Percentiles rank a stretch among this genome's conserved stretches.
These are phyloP conservation scores for Limnomonas spitsbergensis DNA, from an alignment of 139 green algal species.

Conservation along the genomic window DNA sequence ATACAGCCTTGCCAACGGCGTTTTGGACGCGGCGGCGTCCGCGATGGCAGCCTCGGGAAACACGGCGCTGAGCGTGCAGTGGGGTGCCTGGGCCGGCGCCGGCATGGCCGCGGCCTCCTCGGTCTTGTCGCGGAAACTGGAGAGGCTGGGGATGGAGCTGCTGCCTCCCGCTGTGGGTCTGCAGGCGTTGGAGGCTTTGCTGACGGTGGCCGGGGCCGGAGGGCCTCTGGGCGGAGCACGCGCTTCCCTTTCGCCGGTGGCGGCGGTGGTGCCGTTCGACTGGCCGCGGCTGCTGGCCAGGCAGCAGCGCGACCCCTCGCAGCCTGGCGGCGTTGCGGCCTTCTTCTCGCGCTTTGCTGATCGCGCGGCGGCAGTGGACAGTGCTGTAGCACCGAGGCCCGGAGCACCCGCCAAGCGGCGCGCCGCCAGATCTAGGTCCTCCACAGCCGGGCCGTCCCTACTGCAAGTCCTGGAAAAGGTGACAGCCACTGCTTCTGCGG, in stretches of 20 bases:
- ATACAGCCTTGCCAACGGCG: slow-evolving; percentile 75
- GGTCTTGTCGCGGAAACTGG: slow-evolving; percentile 31
- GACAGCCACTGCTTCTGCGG: slow-evolving; percentile 24
- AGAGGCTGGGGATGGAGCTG: slow-evolving; percentile 49
- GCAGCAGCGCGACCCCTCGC: background rate
- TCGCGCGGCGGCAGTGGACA: background rate
- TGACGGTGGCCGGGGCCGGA: too few species aligned
- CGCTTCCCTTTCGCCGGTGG: background rate
- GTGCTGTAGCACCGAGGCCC: background rate
- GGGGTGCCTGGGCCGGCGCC: slow-evolving; percentile 43
- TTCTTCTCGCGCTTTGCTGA: slow-evolving; percentile 8
- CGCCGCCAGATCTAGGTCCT: background rate
- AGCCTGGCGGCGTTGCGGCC: background rate
- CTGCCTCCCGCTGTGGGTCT: slow-evolving; percentile 42
- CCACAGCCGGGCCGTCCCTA: background rate
- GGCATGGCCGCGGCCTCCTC: slow-evolving; percentile 41
- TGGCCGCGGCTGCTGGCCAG: slow-evolving; percentile 13
- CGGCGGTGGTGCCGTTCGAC: slow-evolving; percentile 45
- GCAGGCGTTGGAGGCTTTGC: slow-evolving; percentile 29
- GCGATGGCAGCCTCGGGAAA: background rate
- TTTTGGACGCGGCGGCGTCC: slow-evolving; percentile 48
- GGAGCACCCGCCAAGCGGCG: background rate
- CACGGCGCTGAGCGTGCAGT: slow-evolving; percentile 29
- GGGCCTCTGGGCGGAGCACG: background rate
- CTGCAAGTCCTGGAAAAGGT: background rate